These are phyloP conservation scores for Penicillium griseofulvum DNA, from an alignment of 2,329 filamentous ascomycete genomes.

Conservation along the genomic window DNA sequence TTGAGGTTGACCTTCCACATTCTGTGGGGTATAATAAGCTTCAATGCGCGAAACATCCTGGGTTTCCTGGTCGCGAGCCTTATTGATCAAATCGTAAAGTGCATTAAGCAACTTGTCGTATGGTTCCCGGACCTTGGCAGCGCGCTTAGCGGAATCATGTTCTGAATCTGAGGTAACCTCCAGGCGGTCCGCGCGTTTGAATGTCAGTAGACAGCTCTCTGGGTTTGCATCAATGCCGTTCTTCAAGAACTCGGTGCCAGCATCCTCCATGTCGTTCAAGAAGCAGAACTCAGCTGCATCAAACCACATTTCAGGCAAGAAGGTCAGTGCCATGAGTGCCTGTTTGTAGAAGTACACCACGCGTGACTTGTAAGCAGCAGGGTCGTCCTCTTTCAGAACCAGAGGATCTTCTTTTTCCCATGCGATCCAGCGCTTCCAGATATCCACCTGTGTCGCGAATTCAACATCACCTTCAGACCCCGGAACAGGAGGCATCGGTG, in stretches of 20 bases:
- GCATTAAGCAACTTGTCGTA: constrained; percentile 80
- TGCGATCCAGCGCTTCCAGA: constrained; percentile 91
- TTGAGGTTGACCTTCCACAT: constrained; percentile 38
- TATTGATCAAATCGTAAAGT: constrained; percentile 81
- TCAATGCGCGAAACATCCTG: constrained; percentile 57
- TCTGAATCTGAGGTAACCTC: constrained; percentile 75
- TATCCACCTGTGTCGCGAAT: constrained; percentile 75
- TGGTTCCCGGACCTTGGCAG: constrained; percentile 73
- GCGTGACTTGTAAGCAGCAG: constrained; percentile 69
- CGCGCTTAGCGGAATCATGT: constrained; percentile 64
- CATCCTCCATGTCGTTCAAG: constrained; percentile 66
- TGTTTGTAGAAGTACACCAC: constrained; percentile 91
- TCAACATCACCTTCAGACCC: constrained; percentile 86
- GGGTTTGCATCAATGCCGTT: constrained; percentile 87
- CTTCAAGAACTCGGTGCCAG: constrained; percentile 74
- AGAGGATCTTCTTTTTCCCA: constrained; percentile 95
- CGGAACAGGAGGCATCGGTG: constrained; percentile 74
- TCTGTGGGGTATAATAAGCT: constrained; percentile 50
- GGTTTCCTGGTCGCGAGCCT: constrained; percentile 64
- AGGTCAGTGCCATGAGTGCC: constrained; percentile 85
- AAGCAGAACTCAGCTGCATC: constrained; percentile 93
- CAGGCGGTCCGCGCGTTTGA: constrained; percentile 84
- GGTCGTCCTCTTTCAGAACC: constrained; percentile 79
- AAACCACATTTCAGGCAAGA: constrained; percentile 95
- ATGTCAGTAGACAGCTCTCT: constrained; percentile 84